These are phyloP conservation scores for Trametes cubensis DNA, from an alignment of 768 basidiomycete species.

Conservation along the genomic window DNA sequence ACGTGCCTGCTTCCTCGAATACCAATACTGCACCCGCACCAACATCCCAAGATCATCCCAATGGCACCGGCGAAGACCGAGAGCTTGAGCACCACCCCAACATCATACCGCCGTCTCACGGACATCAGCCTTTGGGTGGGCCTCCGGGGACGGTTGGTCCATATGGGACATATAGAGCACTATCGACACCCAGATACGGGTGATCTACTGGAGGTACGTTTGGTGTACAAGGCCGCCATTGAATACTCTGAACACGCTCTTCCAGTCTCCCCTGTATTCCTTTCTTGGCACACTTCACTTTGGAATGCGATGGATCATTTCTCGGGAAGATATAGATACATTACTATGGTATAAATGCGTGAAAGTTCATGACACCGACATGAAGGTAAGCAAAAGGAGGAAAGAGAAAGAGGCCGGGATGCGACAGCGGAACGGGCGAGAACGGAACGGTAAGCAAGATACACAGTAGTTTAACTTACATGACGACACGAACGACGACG, in stretches of 20 bases:
- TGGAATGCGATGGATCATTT: slow-evolving; percentile 4
- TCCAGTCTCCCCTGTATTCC: too few relatives aligned
- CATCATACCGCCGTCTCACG: not conserved
- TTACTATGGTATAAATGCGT: slow-evolving; percentile 24
- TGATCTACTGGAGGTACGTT: not conserved
- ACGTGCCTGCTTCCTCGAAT: not conserved
- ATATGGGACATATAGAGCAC: slow-evolving; percentile 46
- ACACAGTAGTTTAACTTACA: slow-evolving; percentile 24
- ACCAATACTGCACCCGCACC: not conserved
- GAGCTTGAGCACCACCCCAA: slow-evolving; percentile 2
- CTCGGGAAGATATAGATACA: slow-evolving; percentile 23
- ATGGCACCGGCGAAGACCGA: not conserved
- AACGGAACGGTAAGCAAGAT: slow-evolving; percentile 21
- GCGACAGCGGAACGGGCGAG: not conserved
- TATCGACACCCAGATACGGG: not conserved
- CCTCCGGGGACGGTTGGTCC: slow-evolving; percentile 43
- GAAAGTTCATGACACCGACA: slow-evolving; percentile 14
- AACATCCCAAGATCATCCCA: slow-evolving; percentile 2
- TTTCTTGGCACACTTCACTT: not conserved
- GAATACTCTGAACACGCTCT: too few relatives aligned
- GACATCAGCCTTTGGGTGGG: slow-evolving; percentile 36
- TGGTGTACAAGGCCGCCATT: too few relatives aligned
- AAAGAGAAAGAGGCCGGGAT: not conserved
- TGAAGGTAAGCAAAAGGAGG: slow-evolving; percentile 3
- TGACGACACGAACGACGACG: too few relatives aligned